A percentile compares a stretch with the other conserved stretches of the same genome.
Evolutionary conservation across 768 basidiomycete species (phyloP).

Genomic region (Coprinopsis marcescibilis): DNA sequence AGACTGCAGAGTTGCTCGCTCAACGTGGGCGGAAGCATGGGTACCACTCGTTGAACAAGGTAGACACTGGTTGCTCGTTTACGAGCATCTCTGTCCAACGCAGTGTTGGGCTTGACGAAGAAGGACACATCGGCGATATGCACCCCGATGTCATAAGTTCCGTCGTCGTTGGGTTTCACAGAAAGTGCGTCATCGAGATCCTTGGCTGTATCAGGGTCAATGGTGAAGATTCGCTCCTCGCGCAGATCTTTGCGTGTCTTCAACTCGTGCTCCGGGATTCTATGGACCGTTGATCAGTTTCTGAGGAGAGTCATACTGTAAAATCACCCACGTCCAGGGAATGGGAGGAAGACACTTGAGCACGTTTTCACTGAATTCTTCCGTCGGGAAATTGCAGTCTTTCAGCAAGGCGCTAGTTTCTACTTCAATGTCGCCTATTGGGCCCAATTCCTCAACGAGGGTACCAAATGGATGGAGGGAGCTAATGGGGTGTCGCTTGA

Average conservation of each 20-base stretch:
- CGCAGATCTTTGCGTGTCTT: conserved; percentile 88
- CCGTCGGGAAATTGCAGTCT: conserved; percentile 98
- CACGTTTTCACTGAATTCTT: conserved; percentile 94
- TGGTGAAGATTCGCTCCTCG: conserved; percentile 80
- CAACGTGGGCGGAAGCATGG: conserved; percentile 94
- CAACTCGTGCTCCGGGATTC: conserved; percentile 84
- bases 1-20: conserved; percentile 93
- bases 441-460: conserved; percentile 93
- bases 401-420: conserved; percentile 97
- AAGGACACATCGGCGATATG: conserved; percentile 95
- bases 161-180: conserved; percentile 83
- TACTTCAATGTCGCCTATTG: conserved; percentile 97
- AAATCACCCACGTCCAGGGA: conserved; percentile 76
- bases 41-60: conserved; percentile 91
- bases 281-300: conserved; percentile 20
- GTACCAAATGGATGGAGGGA: conserved; percentile 99
- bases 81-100: conserved; percentile 96
- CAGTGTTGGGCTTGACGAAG: conserved; percentile 92
- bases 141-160: conserved; percentile 89
- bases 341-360: conserved; percentile 93
- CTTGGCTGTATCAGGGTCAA: conserved; percentile 85
- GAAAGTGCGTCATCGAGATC: conserved; percentile 96
- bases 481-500: conserved; percentile 95
- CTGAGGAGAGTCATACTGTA: conserved; percentile 11
- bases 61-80: conserved; percentile 97